phyloP scores from a whole-genome alignment of 257 asterid genomes.

The Lavandula angustifolia region DNA sequence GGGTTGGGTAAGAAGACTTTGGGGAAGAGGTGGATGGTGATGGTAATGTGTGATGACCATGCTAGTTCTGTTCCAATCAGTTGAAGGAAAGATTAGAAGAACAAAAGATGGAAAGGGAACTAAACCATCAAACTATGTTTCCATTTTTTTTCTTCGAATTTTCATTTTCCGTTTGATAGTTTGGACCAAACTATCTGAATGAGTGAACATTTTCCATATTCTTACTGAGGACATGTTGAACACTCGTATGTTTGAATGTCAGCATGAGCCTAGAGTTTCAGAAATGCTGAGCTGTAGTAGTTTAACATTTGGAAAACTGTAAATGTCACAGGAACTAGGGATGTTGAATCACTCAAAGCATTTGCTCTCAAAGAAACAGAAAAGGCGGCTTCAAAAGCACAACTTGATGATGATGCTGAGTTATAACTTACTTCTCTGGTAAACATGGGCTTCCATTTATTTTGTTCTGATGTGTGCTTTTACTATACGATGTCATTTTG shows the following conservation, averaged over 20 bases:
- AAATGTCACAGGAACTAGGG: slow-evolving; percentile 53
- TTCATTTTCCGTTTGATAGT: background rate
- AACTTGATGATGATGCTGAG: slow-evolving; percentile 54
- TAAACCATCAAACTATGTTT: too few relatives aligned
- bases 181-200: background rate
- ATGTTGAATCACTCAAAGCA: slow-evolving; percentile 62
- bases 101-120: too few relatives aligned
- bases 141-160: background rate
- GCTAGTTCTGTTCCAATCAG: slow-evolving; percentile 13
- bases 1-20: slow-evolving; percentile 1
- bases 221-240: background rate
- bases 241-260: background rate
- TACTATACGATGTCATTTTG: background rate
- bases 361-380: slow-evolving; percentile 74
- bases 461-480: background rate
- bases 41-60: slow-evolving; percentile 2
- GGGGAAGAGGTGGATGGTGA: slow-evolving; percentile 2
- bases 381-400: slow-evolving; percentile 62
- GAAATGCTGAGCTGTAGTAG: background rate
- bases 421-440: slow-evolving; percentile 44
- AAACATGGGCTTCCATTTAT: slow-evolving; percentile 5
- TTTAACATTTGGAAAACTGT: slow-evolving; percentile 16
- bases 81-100: background rate
- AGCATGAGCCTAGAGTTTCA: background rate
- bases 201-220: background rate